phyloP scores from a whole-genome alignment of 1,139 yeast species.

The Taphrina deformans region DNA sequence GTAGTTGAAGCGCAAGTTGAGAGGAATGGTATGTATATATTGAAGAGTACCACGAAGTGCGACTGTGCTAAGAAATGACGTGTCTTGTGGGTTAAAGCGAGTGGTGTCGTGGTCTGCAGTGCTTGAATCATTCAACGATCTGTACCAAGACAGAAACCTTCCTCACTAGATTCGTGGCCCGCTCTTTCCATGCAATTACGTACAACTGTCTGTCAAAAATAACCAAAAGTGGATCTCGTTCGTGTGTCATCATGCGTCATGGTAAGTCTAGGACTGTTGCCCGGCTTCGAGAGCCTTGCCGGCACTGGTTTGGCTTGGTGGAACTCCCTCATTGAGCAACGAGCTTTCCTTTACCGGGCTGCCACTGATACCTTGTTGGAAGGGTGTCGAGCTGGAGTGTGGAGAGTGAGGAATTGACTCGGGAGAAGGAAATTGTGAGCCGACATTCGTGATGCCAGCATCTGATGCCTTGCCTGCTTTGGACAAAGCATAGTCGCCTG shows the following conservation, averaged over 20 bases:
- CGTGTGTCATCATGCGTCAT: not conserved
- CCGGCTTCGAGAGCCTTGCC: slow-evolving; percentile 25
- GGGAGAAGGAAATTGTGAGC: slow-evolving; percentile 50
- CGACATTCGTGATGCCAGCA: slow-evolving; percentile 45
- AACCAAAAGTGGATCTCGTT: not conserved
- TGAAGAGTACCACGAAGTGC: not conserved
- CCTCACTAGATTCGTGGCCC: not conserved
- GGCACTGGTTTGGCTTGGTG: slow-evolving; percentile 29
- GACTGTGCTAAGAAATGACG: not conserved
- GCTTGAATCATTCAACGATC: too few species aligned
- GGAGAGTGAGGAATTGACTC: slow-evolving; percentile 48
- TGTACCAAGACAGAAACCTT: not conserved
- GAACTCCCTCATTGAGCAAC: slow-evolving; percentile 37
- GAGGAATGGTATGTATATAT: not conserved
- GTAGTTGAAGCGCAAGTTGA: too few species aligned
- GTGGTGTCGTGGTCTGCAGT: not conserved
- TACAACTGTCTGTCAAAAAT: not conserved
- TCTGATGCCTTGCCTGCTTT: slow-evolving; percentile 55
- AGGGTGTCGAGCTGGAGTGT: slow-evolving; percentile 6
- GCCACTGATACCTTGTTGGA: slow-evolving; percentile 28
- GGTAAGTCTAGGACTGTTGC: not conserved
- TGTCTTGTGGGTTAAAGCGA: not conserved
- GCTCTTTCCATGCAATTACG: not conserved
- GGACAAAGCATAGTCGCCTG: slow-evolving; percentile 96
- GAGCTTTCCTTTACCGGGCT: slow-evolving; percentile 41